Evolutionary conservation across 768 basidiomycete species (phyloP).

Genomic region (Tylopilus intermedius): DNA sequence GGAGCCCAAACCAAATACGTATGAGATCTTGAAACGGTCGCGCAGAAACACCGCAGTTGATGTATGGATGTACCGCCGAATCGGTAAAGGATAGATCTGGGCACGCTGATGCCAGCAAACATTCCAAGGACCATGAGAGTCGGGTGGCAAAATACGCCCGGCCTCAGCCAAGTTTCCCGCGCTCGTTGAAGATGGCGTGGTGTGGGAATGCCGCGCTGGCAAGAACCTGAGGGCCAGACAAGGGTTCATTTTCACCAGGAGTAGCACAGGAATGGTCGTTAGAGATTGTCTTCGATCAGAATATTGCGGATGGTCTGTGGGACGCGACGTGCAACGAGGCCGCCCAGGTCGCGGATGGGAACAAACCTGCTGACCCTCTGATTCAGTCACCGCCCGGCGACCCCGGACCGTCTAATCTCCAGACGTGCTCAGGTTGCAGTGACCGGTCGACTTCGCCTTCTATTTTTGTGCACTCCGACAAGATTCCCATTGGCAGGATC

Average conservation of each 20-base stretch:
- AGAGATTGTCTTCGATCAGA: background rate
- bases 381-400: constrained; percentile 1
- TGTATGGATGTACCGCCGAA: background rate
- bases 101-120: background rate
- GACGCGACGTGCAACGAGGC: background rate
- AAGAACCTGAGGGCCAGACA: background rate
- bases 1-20: constrained; percentile 56
- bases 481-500: background rate
- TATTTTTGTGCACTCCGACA: background rate
- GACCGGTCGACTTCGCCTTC: background rate
- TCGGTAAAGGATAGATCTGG: background rate
- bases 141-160: background rate
- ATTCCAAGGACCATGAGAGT: background rate
- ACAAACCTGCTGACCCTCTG: constrained; percentile 7
- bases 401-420: background rate
- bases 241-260: background rate
- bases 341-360: background rate
- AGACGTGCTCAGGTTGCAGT: too few species aligned
- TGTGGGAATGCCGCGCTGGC: background rate
- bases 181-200: background rate
- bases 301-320: background rate
- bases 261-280: background rate
- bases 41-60: constrained; percentile 13
- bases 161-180: background rate
- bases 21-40: constrained; percentile 3